Conservation (phyloP, 2,329 filamentous ascomycete genomes). For the Chaetomiaceae sp. region DNA sequence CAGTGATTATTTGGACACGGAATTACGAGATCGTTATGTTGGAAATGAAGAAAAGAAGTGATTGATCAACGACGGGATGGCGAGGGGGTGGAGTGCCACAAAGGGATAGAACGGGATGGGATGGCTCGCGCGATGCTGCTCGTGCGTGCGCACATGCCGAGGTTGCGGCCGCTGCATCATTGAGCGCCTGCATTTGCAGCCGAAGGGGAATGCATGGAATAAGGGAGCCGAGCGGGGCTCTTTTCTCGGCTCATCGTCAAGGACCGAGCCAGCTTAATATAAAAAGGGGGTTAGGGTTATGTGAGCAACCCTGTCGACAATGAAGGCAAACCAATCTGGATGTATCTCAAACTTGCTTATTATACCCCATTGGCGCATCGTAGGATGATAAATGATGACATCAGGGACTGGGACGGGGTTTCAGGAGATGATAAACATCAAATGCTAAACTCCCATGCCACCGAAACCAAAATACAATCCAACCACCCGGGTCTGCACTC, state of each 20-base stretch:
- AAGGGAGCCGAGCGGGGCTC: slow-evolving; percentile 8
- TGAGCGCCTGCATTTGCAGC: background rate
- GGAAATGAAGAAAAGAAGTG: background rate
- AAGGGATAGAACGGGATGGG: background rate
- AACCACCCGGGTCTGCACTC: background rate
- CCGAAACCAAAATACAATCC: background rate
- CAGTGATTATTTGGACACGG: too few relatives aligned
- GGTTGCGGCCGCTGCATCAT: slow-evolving; percentile 9
- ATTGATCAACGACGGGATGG: background rate
- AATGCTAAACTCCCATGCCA: background rate
- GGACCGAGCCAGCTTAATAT: background rate
- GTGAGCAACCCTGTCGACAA: too few relatives aligned
- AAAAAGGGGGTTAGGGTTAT: slow-evolving; percentile 11
- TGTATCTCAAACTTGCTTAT: too few relatives aligned
- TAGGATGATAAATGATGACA: too few relatives aligned
- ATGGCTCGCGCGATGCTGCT: slow-evolving; percentile 4
- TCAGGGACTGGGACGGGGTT: too few relatives aligned
- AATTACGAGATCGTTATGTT: too few relatives aligned
- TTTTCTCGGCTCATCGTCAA: slow-evolving; percentile 6
- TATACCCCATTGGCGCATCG: too few relatives aligned
- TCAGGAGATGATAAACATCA: too few relatives aligned
- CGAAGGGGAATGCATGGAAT: slow-evolving; percentile 3
- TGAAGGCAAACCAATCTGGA: too few relatives aligned
- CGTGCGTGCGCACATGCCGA: slow-evolving; percentile 18
- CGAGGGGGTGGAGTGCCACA: slow-evolving; percentile 1